Evolutionary conservation across 139 green algal genomes (phyloP).

Genomic region (Yamagishiella unicocca): DNA sequence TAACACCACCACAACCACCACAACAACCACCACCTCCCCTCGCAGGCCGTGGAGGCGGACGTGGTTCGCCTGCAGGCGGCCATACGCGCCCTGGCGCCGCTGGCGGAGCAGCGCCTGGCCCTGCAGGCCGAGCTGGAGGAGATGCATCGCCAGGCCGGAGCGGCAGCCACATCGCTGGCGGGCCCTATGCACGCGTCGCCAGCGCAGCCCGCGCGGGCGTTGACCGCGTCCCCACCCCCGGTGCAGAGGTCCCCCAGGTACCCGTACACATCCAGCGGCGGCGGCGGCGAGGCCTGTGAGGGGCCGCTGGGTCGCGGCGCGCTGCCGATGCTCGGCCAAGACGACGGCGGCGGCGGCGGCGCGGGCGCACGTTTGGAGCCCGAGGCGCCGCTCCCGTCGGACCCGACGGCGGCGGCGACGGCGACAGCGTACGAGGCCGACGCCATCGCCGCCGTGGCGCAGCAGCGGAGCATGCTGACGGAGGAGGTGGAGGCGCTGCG

Average conservation of each 20-base stretch:
- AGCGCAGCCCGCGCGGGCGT: background rate
- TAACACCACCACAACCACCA: too few species aligned
- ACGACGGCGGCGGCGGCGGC: background rate
- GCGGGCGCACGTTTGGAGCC: slow-evolving; percentile 6
- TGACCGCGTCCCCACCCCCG: background rate
- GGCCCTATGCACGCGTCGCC: background rate
- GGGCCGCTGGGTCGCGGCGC: slow-evolving; percentile 36
- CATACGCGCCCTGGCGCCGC: slow-evolving; percentile 13
- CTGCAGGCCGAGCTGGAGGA: slow-evolving; percentile 48
- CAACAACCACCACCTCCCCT: background rate
- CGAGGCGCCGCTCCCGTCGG: slow-evolving; percentile 23
- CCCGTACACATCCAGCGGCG: background rate
- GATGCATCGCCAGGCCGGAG: slow-evolving; percentile 9
- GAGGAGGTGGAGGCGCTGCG: slow-evolving; percentile 39
- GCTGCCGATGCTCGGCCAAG: background rate
- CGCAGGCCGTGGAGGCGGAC: slow-evolving; percentile 19
- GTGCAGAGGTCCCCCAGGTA: background rate
- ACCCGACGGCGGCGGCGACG: background rate
- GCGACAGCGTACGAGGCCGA: background rate
- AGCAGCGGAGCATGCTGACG: slow-evolving; percentile 34
- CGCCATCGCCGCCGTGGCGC: slow-evolving; percentile 32
- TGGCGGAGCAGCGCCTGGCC: slow-evolving; percentile 25
- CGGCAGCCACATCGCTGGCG: background rate
- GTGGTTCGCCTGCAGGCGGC: slow-evolving; percentile 18
- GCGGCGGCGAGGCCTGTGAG: background rate